Evolutionary conservation across 78 protist species (phyloP), one percentile per base, ranked within the genome.

Genomic region (Pigoraptor vietnamica): DNA sequence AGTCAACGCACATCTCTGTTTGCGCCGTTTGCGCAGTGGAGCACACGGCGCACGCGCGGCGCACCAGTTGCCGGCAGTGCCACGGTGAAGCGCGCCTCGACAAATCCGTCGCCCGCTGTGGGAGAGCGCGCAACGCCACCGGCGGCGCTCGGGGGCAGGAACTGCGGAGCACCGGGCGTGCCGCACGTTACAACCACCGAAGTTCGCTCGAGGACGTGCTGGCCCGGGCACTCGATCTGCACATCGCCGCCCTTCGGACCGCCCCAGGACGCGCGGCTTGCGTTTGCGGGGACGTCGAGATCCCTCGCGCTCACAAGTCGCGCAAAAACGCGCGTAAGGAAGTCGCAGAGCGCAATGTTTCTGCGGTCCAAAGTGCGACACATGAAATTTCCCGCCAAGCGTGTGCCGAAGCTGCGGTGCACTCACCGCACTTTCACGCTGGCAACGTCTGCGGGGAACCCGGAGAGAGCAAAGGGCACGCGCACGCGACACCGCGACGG

Each of bases 151-250:
- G n/a, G 67, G 29, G 67, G 67, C 67, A 48, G 29, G 14, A 21
- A 48, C 67, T 6, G 67, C 67, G 67, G 67, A 14, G 67, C 67
- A 48, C 14, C 67, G 29, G 67, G 29, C 14, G 67, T 21, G 6
- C 14, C 67, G 67, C 67, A 48, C 67, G 37, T 40, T 19, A 92
- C 89, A 32, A 38, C 86, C 37, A 90, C 91, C 39, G 92, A 40
- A 14, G 90, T 90, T 34, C 96, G 86, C 39, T 92, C 92, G 37
- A 94, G 36, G 14, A 94, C 93, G 86, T 94, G 94, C 86, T 92
- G 94, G 32, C 91, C 81, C 1, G 96, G 94, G 14, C 34, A 14
- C 32, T 89, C 92, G 90, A 94, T 87, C 84, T 48, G 33, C 23
- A 94, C 34, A 82, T 92, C 94, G 37, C 96, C 94, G 6, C 94